Conservation (phyloP, 108 stramenopile species). For the Pseudonitzschia multiseries region DNA sequence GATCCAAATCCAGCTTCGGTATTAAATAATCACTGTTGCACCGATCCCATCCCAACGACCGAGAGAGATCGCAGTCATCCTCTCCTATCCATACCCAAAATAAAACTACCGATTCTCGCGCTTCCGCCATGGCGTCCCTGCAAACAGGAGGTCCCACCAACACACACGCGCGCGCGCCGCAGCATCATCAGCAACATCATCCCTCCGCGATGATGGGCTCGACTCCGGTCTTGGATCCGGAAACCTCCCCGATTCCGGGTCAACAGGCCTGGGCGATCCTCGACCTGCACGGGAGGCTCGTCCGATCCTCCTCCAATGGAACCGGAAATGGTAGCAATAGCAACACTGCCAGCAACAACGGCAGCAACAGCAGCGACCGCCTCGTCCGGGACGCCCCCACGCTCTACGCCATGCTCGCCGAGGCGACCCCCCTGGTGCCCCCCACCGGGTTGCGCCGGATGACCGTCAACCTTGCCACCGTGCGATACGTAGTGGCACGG, state of each 20-base stretch:
- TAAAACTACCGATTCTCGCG: too few species aligned
- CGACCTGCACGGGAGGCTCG: slow-evolving; percentile 22
- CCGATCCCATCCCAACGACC: too few species aligned
- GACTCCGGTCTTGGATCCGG: slow-evolving; percentile 17
- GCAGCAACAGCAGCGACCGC: neutral
- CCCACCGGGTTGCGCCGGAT: neutral
- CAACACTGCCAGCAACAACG: neutral
- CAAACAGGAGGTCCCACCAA: neutral
- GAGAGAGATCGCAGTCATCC: too few species aligned
- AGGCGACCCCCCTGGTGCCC: slow-evolving; percentile 7
- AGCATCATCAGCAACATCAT: neutral
- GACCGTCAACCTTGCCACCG: slow-evolving; percentile 23
- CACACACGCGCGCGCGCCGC: neutral
- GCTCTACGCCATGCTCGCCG: slow-evolving; percentile 29
- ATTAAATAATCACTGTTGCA: too few species aligned
- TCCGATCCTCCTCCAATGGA: neutral
- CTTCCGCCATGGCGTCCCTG: too few species aligned
- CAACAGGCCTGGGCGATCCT: slow-evolving; percentile 33
- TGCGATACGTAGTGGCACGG: slow-evolving; percentile 24
- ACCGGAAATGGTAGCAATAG: too few species aligned
- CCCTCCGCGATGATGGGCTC: neutral
- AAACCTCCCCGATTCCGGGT: slow-evolving; percentile 29
- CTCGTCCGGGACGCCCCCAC: slow-evolving; percentile 2
- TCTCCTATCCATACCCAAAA: too few species aligned
- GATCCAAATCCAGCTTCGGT: too few species aligned